Percentiles rank a stretch among this genome's conserved stretches.
These are phyloP conservation scores for Zea luxurians DNA, from an alignment of 176 grass and related monocot genomes.

Conservation along the genomic window DNA sequence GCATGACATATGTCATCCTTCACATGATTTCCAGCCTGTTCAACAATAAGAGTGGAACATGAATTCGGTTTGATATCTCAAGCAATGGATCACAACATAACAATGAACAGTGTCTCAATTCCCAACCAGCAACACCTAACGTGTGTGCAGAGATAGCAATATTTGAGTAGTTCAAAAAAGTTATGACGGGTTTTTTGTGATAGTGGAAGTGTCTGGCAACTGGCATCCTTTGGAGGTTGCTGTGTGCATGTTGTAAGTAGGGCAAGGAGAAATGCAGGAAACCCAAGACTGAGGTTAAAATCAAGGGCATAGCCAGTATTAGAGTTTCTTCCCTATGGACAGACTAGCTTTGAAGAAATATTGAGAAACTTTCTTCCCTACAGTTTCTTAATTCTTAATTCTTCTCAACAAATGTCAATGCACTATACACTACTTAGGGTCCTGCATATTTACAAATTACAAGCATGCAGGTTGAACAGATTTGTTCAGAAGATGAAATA, in stretches of 20 bases:
- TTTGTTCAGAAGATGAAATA: slow-evolving; percentile 9
- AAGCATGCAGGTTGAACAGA: slow-evolving; percentile 18
- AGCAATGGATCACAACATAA: background rate
- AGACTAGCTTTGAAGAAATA: background rate
- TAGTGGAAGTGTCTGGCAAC: background rate
- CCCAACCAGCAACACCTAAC: background rate
- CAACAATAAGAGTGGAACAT: slow-evolving; percentile 32
- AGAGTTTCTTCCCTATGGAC: background rate
- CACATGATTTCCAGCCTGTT: slow-evolving; percentile 84
- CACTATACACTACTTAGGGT: background rate
- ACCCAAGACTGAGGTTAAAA: no score
- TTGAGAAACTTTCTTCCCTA: background rate
- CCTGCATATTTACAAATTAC: no score
- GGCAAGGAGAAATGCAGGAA: background rate
- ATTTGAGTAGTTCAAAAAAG: slow-evolving; percentile 4
- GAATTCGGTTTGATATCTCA: slow-evolving; percentile 18
- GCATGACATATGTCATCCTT: slow-evolving; percentile 96
- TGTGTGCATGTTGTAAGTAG: background rate
- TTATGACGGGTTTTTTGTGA: slow-evolving; percentile 8
- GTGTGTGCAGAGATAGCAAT: slow-evolving; percentile 14
- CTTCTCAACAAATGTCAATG: background rate
- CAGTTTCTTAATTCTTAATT: background rate
- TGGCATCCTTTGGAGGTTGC: background rate
- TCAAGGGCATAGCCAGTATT: no score
- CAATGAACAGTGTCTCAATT: slow-evolving; percentile 9